Evolutionary conservation across 2,329 filamentous ascomycete genomes (phyloP).

Genomic region (Rhynchosporium secalis): DNA sequence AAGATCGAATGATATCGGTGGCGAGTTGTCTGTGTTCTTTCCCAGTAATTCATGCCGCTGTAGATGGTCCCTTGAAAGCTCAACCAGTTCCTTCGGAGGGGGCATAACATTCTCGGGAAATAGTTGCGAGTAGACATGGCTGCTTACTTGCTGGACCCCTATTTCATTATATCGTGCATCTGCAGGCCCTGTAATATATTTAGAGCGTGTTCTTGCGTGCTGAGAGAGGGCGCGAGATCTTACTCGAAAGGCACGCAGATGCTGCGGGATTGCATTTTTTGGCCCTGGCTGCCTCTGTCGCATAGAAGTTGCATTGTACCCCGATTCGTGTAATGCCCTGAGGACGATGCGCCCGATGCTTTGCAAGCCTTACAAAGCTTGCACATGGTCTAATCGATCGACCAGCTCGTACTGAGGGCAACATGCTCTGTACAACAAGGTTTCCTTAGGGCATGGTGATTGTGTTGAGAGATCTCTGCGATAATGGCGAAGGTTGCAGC

Average conservation of each 20-base stretch:
- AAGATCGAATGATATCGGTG: slow-evolving; percentile 82
- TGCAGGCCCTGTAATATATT: slow-evolving; percentile 40
- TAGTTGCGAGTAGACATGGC: slow-evolving; percentile 77
- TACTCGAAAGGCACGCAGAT: slow-evolving; percentile 25
- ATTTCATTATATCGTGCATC: slow-evolving; percentile 84
- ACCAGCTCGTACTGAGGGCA: slow-evolving; percentile 37
- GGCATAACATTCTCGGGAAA: slow-evolving; percentile 62
- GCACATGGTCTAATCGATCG: slow-evolving; percentile 39
- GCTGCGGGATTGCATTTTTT: slow-evolving; percentile 10
- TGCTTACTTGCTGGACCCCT: slow-evolving; percentile 89
- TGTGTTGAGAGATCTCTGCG: neutral
- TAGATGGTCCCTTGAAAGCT: slow-evolving; percentile 80
- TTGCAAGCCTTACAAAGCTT: slow-evolving; percentile 54
- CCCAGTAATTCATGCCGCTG: slow-evolving; percentile 82
- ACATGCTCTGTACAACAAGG: slow-evolving; percentile 33
- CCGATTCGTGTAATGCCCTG: slow-evolving; percentile 34
- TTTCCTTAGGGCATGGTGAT: slow-evolving; percentile 30
- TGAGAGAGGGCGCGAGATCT: slow-evolving; percentile 1
- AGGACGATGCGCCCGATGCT: slow-evolving; percentile 45
- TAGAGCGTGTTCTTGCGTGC: slow-evolving; percentile 5
- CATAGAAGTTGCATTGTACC: slow-evolving; percentile 48
- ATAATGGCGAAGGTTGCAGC: neutral
- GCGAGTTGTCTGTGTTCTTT: slow-evolving; percentile 77
- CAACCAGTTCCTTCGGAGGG: slow-evolving; percentile 70
- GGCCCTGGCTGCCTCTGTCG: slow-evolving; percentile 27